Conservation (phyloP, 2,329 filamentous ascomycete species). For the Neonectria magnoliae region DNA sequence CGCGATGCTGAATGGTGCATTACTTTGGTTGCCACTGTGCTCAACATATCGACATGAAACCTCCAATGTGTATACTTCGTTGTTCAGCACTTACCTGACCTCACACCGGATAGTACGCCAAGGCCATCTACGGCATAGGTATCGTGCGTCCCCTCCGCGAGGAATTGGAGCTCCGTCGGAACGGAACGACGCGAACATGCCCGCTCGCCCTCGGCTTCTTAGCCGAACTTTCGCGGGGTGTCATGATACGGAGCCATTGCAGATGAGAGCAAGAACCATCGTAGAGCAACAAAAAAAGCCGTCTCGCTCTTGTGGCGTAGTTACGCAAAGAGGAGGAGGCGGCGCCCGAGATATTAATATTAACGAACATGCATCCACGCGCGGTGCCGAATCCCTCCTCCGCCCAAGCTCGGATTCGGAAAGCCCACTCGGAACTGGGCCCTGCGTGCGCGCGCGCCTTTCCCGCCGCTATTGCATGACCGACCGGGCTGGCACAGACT, state of each 20-base stretch:
- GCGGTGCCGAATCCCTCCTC: not conserved
- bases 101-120: too few species aligned
- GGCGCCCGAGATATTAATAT: not conserved
- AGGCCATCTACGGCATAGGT: too few species aligned
- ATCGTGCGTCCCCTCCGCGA: not conserved
- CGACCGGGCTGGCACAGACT: not conserved
- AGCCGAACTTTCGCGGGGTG: not conserved
- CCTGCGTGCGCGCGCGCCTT: not conserved
- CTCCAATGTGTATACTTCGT: too few species aligned
- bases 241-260: constrained; percentile 6
- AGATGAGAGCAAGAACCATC: not conserved
- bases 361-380: too few species aligned
- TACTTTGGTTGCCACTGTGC: too few species aligned
- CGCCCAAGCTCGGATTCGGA: not conserved
- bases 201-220: not conserved
- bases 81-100: too few species aligned
- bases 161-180: not conserved
- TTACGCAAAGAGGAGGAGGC: not conserved
- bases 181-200: not conserved
- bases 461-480: not conserved
- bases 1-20: too few species aligned
- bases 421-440: not conserved
- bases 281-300: not conserved
- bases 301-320: not conserved
- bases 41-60: too few species aligned